Evolutionary conservation across 345 rosid species (phyloP).

Genomic region (Rhizophora apiculata): DNA sequence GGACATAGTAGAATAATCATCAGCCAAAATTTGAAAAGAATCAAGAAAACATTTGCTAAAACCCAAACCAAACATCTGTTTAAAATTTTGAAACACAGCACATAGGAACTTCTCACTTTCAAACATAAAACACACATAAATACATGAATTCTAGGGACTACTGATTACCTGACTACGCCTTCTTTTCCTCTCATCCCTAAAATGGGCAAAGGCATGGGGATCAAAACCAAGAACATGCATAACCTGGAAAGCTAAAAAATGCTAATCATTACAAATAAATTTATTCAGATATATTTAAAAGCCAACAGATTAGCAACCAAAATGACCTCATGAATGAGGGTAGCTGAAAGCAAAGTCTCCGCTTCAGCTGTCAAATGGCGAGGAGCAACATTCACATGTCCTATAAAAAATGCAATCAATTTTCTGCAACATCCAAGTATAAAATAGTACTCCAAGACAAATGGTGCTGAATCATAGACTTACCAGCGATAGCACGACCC

Average conservation of each 20-base stretch:
- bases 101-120: no score
- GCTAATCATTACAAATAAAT: conserved; percentile 7
- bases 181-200: conserved; percentile 96
- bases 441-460: neutral
- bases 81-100: no score
- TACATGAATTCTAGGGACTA: neutral
- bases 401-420: conserved; percentile 34
- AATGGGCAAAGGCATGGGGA: conserved; percentile 98
- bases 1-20: no score
- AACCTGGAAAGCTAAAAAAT: conserved; percentile 47
- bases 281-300: conserved; percentile 2
- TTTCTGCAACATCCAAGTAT: neutral
- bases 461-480: conserved; percentile 1
- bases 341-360: conserved; percentile 93
- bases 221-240: conserved; percentile 99
- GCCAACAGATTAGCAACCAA: conserved; percentile 10
- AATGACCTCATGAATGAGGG: conserved; percentile 90
- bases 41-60: no score
- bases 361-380: conserved; percentile 98
- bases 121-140: neutral
- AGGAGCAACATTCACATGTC: conserved; percentile 99
- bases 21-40: no score
- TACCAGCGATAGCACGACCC: conserved; percentile 99
- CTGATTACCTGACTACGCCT: conserved; percentile 76
- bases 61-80: no score